A percentile compares a stretch with the other conserved stretches of the same genome.
Evolutionary conservation across 352 stramenopile genomes (phyloP).

Genomic region (Globisporangium perplexum): DNA sequence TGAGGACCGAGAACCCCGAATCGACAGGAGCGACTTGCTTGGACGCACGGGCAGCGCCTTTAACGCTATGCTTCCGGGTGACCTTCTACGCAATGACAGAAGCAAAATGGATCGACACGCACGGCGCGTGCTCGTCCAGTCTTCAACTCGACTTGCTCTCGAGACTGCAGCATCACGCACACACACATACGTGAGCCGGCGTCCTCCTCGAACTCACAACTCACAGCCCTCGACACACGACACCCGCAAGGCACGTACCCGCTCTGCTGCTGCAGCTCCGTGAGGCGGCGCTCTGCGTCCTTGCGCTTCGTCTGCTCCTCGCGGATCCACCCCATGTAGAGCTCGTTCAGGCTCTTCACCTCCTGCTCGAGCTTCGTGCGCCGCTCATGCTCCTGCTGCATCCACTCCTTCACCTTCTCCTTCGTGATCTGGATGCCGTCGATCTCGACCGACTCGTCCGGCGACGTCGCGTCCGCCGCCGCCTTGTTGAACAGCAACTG

Average conservation of each 20-base stretch:
- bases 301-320: constrained; percentile 78
- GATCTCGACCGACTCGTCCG: constrained; percentile 12
- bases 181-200: background rate
- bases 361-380: constrained; percentile 70
- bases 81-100: background rate
- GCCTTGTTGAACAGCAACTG: constrained; percentile 22
- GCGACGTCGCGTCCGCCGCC: background rate
- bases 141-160: background rate
- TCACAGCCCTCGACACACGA: background rate
- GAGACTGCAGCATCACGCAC: background rate
- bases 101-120: background rate
- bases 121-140: no score
- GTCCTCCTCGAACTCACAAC: background rate
- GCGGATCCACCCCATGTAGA: constrained; percentile 84
- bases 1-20: background rate
- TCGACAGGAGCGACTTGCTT: background rate
- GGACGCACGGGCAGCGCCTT: no score
- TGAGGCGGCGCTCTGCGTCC: constrained; percentile 49
- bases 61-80: background rate
- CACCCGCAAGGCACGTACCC: constrained; percentile 5
- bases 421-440: constrained; percentile 26
- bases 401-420: constrained; percentile 62
- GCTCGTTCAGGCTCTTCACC: constrained; percentile 71
- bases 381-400: constrained; percentile 64
- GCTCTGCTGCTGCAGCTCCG: constrained; percentile 34